These are phyloP conservation scores for Pythium guiyangense DNA, from an alignment of 352 stramenopile species.

Conservation along the genomic window DNA sequence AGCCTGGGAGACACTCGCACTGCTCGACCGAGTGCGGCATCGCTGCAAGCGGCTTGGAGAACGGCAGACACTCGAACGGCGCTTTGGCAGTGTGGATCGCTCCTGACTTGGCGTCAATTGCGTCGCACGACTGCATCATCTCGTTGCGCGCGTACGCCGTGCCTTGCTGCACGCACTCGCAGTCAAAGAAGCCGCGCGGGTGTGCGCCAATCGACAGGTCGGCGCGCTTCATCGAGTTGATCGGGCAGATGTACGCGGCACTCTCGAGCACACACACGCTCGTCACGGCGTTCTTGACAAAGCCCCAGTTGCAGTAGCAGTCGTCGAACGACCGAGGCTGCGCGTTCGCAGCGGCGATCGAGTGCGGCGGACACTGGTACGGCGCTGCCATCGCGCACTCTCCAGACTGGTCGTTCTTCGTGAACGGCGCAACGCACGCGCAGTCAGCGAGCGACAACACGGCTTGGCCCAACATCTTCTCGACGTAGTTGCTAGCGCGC, in stretches of 20 bases:
- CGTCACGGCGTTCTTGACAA: constrained; percentile 32
- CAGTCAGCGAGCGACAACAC: constrained; percentile 72
- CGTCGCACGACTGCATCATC: constrained; percentile 41
- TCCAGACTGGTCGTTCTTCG: constrained; percentile 70
- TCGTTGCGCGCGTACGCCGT: constrained; percentile 54
- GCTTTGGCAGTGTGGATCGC: constrained; percentile 1
- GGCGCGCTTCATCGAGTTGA: constrained; percentile 41
- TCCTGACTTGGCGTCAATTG: constrained; percentile 19
- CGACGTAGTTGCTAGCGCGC: constrained; percentile 73
- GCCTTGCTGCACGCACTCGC: constrained; percentile 40
- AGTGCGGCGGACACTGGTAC: constrained; percentile 36
- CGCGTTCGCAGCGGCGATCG: constrained; percentile 25
- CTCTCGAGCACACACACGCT: constrained; percentile 51
- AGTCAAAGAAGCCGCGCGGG: constrained; percentile 72
- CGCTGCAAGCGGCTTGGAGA: constrained; percentile 44
- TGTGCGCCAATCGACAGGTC: constrained; percentile 31
- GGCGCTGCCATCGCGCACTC: constrained; percentile 36
- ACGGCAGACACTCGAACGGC: constrained; percentile 53
- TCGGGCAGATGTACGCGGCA: constrained; percentile 52
- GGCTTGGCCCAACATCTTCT: constrained; percentile 17
- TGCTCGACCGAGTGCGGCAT: constrained; percentile 66
- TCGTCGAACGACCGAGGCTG: constrained; percentile 49
- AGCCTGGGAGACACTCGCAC: constrained; percentile 71
- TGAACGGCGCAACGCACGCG: constrained; percentile 47
- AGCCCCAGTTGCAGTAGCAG: constrained; percentile 75